Conservation (phyloP, 1,139 yeast genomes). For the Candida tropicalis region DNA sequence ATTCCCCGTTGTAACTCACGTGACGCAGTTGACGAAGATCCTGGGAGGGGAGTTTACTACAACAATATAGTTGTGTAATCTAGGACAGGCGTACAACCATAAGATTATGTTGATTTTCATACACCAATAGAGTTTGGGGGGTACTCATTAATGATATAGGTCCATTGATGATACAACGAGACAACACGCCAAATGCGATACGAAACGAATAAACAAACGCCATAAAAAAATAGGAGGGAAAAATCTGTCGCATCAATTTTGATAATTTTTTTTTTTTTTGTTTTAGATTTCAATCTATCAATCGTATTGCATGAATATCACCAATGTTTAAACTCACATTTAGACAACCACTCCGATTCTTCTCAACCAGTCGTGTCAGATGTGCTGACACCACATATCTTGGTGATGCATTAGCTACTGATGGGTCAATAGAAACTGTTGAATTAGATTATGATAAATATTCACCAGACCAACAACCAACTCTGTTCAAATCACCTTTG, state of each 20-base stretch:
- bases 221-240: too few species aligned
- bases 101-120: too few species aligned
- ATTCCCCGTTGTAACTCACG: neutral
- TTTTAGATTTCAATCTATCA: neutral
- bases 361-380: neutral
- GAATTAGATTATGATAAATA: conserved; percentile 33
- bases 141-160: too few species aligned
- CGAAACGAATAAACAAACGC: too few species aligned
- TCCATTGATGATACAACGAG: too few species aligned
- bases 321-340: neutral
- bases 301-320: neutral
- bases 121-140: too few species aligned
- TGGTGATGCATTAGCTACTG: conserved; percentile 6
- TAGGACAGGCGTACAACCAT: too few species aligned
- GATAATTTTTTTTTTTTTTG: too few species aligned
- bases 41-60: too few species aligned
- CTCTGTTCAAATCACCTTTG: conserved; percentile 49
- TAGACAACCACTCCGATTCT: conserved; percentile 2
- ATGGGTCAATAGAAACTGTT: conserved; percentile 25
- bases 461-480: conserved; percentile 23
- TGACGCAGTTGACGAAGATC: neutral
- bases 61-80: too few species aligned
- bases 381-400: neutral
- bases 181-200: too few species aligned
- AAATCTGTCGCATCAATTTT: too few species aligned